Evolutionary conservation across 2,329 filamentous ascomycete species (phyloP).

Genomic region (Leptographium wingfieldii): DNA sequence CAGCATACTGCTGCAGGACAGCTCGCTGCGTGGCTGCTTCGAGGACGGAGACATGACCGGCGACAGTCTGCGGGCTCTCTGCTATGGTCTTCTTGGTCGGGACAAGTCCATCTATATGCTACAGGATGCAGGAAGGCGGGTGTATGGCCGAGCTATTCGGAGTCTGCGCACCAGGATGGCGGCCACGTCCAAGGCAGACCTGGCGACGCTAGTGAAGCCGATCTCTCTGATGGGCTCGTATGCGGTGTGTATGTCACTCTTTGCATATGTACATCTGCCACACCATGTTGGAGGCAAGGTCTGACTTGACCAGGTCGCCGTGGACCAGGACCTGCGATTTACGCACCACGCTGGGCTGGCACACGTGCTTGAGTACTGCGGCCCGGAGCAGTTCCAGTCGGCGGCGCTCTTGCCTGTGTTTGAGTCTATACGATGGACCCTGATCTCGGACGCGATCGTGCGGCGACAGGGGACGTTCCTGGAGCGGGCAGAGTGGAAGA

Average conservation of each 20-base stretch:
- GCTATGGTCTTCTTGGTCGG: conserved; percentile 13
- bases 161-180: conserved; percentile 6
- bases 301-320: conserved; percentile 10
- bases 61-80: conserved; percentile 13
- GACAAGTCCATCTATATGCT: conserved; percentile 9
- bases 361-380: conserved; percentile 16
- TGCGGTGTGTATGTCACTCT: conserved; percentile 1
- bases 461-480: conserved; percentile 14
- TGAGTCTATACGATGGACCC: conserved; percentile 14
- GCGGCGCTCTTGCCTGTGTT: conserved; percentile 14
- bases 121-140: conserved; percentile 6
- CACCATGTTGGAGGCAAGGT: too few relatives aligned
- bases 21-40: conserved; percentile 11
- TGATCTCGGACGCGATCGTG: conserved; percentile 15
- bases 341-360: conserved; percentile 16
- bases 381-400: conserved; percentile 15
- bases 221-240: conserved; percentile 13
- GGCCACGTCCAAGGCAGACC: conserved; percentile 4
- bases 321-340: conserved; percentile 15
- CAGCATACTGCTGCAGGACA: conserved; percentile 16
- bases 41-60: conserved; percentile 11
- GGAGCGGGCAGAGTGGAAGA: conserved; percentile 13
- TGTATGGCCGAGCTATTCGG: conserved; percentile 9
- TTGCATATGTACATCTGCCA: too few relatives aligned
- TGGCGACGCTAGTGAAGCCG: conserved; percentile 12